Percentiles rank a stretch among this genome's conserved stretches.
Evolutionary conservation across 1,284 basidiomycete species (phyloP).

Genomic region (Apiotrichum montevideense): DNA sequence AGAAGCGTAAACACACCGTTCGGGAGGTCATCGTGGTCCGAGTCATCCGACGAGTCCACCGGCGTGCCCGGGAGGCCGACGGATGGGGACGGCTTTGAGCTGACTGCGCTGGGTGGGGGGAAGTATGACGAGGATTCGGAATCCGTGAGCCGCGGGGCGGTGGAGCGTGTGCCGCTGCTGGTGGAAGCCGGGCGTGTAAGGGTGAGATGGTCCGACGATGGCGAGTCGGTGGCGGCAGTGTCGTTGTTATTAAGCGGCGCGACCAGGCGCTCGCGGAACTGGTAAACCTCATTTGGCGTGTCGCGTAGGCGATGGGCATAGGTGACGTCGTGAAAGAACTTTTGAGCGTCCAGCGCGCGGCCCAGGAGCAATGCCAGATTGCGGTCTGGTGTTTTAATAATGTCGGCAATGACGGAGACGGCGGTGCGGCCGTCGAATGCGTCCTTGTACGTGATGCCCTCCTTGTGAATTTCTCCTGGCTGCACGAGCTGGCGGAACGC

Average conservation of each 20-base stretch:
- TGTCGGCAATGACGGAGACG: slow-evolving; percentile 91
- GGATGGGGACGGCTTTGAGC: neutral
- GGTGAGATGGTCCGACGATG: slow-evolving; percentile 18
- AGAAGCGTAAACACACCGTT: slow-evolving; percentile 94
- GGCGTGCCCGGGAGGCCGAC: neutral
- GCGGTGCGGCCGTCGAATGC: slow-evolving; percentile 95
- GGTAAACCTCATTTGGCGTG: slow-evolving; percentile 82
- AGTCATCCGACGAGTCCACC: slow-evolving; percentile 24
- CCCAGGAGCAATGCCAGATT: slow-evolving; percentile 92
- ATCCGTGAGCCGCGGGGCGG: neutral
- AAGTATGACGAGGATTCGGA: slow-evolving; percentile 25
- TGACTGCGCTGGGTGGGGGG: neutral
- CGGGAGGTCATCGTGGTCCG: slow-evolving; percentile 59
- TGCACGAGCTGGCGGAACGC: slow-evolving; percentile 80
- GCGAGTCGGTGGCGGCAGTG: slow-evolving; percentile 23
- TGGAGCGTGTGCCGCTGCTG: slow-evolving; percentile 8
- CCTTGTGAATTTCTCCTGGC: slow-evolving; percentile 76
- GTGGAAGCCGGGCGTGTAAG: slow-evolving; percentile 22
- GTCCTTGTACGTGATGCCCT: slow-evolving; percentile 92
- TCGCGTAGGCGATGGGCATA: slow-evolving; percentile 95
- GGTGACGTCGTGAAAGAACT: slow-evolving; percentile 99
- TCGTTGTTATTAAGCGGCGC: slow-evolving; percentile 31
- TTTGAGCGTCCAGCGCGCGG: slow-evolving; percentile 92
- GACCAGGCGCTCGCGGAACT: slow-evolving; percentile 58
- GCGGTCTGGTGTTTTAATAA: slow-evolving; percentile 96